These are phyloP conservation scores for Leishmania mexicana DNA, from an alignment of 208 protist genomes.

Conservation along the genomic window DNA sequence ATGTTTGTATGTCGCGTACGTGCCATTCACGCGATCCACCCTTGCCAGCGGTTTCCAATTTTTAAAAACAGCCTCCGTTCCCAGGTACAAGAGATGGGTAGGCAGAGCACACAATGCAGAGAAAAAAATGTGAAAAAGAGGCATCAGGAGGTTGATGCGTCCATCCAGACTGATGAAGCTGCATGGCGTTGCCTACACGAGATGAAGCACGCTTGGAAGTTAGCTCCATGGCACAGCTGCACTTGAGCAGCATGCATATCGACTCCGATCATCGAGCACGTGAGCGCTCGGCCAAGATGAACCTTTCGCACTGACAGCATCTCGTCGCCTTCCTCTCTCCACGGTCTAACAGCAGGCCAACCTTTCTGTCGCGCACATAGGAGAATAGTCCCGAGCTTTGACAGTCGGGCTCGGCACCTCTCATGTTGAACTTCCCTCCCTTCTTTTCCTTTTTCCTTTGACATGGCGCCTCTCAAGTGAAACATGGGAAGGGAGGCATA, in stretches of 20 bases:
- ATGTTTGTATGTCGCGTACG: not conserved
- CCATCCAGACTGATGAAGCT: not conserved
- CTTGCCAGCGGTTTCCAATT: not conserved
- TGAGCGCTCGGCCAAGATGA: too few relatives aligned
- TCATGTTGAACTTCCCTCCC: not conserved
- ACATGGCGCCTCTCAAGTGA: not conserved
- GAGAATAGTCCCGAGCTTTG: not conserved
- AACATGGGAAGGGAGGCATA: not conserved
- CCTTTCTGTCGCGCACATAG: not conserved
- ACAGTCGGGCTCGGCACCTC: not conserved
- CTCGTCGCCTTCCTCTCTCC: too few relatives aligned
- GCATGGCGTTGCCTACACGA: not conserved
- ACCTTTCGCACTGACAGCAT: not conserved
- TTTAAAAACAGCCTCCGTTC: not conserved
- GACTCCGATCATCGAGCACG: not conserved
- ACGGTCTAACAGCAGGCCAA: not conserved
- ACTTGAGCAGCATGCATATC: not conserved
- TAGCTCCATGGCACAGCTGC: not conserved
- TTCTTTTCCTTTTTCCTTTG: not conserved
- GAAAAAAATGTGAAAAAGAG: not conserved
- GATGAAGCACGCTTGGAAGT: not conserved
- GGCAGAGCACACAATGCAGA: not conserved
- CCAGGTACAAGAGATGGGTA: not conserved
- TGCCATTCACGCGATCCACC: not conserved
- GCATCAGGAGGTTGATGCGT: not conserved